A percentile compares a stretch with the other conserved stretches of the same genome.
Evolutionary conservation across 78 protist species (phyloP).

Genomic region (Polysphondylium violaceum): DNA sequence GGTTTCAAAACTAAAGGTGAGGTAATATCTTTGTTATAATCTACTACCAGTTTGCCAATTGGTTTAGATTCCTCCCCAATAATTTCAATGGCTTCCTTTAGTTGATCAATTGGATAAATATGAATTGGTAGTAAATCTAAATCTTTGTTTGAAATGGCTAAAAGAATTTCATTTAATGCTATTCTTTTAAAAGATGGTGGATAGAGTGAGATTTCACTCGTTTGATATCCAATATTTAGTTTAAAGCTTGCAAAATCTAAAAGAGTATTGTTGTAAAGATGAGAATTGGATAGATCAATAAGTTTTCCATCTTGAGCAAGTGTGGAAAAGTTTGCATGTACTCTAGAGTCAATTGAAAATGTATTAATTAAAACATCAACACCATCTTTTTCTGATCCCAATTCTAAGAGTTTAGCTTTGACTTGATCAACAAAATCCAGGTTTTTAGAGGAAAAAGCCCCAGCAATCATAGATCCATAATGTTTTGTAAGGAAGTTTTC

Average conservation of each 20-base stretch:
- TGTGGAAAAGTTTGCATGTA: conserved; percentile 17
- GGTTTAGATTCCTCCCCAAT: conserved; percentile 32
- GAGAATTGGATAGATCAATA: conserved; percentile 33
- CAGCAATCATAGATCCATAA: conserved; percentile 15
- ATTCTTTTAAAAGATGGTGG: background rate
- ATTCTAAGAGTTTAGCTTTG: background rate
- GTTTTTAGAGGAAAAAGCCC: conserved; percentile 7
- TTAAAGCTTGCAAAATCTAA: conserved; percentile 3
- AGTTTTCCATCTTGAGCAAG: conserved; percentile 23
- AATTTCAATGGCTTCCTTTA: conserved; percentile 49
- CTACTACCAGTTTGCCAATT: conserved; percentile 56
- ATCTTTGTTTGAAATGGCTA: background rate
- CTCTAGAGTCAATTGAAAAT: background rate
- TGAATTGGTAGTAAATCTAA: conserved; percentile 32
- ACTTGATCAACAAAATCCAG: background rate
- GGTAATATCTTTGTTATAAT: conserved; percentile 1
- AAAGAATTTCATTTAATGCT: background rate
- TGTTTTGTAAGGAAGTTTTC: background rate
- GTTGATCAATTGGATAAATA: background rate
- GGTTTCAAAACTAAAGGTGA: conserved; percentile 8
- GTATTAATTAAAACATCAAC: conserved; percentile 26
- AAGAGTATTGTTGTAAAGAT: background rate
- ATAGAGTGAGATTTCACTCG: background rate
- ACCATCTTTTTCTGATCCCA: background rate
- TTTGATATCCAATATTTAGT: background rate